A percentile compares a stretch with the other conserved stretches of the same genome.
Conservation (phyloP, 2,329 filamentous ascomycete genomes). For the Calonectria hawksworthii region DNA sequence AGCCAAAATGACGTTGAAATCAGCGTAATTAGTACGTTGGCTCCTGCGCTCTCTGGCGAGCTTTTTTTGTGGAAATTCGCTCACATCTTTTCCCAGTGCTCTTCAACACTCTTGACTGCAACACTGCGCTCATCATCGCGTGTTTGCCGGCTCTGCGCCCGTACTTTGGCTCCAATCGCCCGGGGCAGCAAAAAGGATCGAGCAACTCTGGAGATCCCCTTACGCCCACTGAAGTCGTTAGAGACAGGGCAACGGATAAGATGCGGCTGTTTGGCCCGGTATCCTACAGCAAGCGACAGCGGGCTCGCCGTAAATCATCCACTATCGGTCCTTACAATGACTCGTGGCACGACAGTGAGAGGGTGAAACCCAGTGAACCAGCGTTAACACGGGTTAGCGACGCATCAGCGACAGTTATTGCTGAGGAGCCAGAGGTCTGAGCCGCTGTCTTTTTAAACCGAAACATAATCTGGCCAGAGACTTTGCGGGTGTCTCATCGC, state of each 20-base stretch:
- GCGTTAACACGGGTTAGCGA: not conserved
- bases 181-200: not conserved
- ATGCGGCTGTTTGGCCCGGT: not conserved
- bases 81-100: constrained; percentile 19
- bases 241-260: not conserved
- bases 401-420: not conserved
- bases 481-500: not conserved
- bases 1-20: constrained; percentile 24
- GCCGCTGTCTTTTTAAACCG: not conserved
- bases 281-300: not conserved
- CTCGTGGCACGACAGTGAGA: not conserved
- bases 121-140: constrained; percentile 33
- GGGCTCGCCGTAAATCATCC: not conserved
- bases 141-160: constrained; percentile 33
- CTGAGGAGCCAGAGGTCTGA: not conserved
- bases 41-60: not conserved
- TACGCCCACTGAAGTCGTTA: not conserved
- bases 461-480: not conserved
- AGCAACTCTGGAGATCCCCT: not conserved
- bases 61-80: not conserved
- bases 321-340: not conserved
- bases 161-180: constrained; percentile 20
- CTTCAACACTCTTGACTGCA: constrained; percentile 37
- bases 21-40: constrained; percentile 12
- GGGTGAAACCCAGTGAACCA: not conserved